A percentile compares a stretch with the other conserved stretches of the same genome.
Conservation (phyloP, 2,329 filamentous ascomycete species). For the Rhinocladiella similis region DNA sequence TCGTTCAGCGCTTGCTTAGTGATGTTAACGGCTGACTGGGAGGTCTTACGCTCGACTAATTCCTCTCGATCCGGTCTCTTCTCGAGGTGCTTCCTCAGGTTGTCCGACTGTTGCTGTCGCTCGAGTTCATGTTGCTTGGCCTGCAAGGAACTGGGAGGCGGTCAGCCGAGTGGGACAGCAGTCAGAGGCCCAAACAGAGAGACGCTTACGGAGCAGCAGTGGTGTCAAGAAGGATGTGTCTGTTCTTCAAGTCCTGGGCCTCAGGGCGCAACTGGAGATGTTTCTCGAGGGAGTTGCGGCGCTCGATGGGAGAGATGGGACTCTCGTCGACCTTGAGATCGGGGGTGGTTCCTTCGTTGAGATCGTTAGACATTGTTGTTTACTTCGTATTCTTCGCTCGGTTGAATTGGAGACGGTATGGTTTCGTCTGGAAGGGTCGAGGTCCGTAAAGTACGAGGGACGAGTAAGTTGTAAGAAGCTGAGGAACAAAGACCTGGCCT, state of each 20-base stretch:
- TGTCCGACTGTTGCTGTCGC: conserved; percentile 63
- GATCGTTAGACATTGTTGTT: conserved; percentile 22
- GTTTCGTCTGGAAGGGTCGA: no score
- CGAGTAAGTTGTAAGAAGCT: not conserved
- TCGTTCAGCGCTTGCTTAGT: conserved; percentile 9
- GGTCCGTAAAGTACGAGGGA: no score
- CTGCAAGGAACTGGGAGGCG: conserved; percentile 57
- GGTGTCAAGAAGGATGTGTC: conserved; percentile 67
- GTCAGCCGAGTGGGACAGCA: conserved; percentile 1
- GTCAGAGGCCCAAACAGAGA: no score
- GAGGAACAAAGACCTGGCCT: not conserved
- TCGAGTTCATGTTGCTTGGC: conserved; percentile 63
- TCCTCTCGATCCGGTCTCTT: conserved; percentile 69
- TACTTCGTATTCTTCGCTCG: no score
- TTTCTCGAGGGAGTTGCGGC: conserved; percentile 69
- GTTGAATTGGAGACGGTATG: no score
- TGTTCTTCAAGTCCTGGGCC: conserved; percentile 64
- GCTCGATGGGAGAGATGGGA: conserved; percentile 58
- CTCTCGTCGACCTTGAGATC: conserved; percentile 53
- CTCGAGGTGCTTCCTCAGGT: conserved; percentile 64
- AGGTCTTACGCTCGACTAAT: conserved; percentile 71
- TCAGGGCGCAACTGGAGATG: conserved; percentile 71
- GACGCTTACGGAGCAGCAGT: conserved; percentile 62
- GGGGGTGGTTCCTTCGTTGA: conserved; percentile 25
- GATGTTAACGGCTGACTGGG: not conserved